Evolutionary conservation across 179 eudicot species (phyloP), one percentile per base, ranked within the genome.

Genomic region (Corrigiola litoralis): DNA sequence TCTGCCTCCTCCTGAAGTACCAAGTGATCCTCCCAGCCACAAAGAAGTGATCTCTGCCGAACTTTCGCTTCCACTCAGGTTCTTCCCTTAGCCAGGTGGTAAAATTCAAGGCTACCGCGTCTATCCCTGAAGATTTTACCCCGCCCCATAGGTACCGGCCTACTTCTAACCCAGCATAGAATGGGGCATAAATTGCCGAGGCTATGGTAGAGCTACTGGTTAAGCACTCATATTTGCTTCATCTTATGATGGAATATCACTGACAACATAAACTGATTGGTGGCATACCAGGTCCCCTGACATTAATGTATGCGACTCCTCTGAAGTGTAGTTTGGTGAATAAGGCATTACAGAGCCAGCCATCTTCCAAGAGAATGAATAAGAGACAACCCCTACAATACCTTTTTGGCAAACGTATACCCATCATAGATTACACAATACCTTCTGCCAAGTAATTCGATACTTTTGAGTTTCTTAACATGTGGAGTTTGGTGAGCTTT

Each of bases 31-130:
- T 53, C 27, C 81, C 81, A 1, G 61, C 58, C 13, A 68, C 74
- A 9, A 77, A 37, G 51, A 77, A 72, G 37, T 77, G 81, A 36
- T 77, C 77, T 65, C 68, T 44, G 4, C 81, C 81, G 1, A n/a
- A 24, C 55, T 50, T 31, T 25, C 29, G 48, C 6, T 20, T n/a
- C 81, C 81, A 77, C 57, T 76, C 80, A 10, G 80, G 73, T 10
- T 37, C 53, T 10, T 18, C 20, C 46, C 66, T 58, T n/a, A 76
- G 57, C 80, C 80, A 76, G 11, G 32, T 47, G 5, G 56, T 44
- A 13, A 67, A 73, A 7, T 58, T 76, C 6, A 61, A 4, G 5
- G 66, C 44, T 33, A 23, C 42, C 42, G 27, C 67, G 32, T 63
- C 67, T 29, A 42, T 63, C 31, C 16, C 4, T 6, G 67, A 9